Evolutionary conservation across 352 stramenopile genomes (phyloP).

Genomic region (Phytophthora chlamydospora): DNA sequence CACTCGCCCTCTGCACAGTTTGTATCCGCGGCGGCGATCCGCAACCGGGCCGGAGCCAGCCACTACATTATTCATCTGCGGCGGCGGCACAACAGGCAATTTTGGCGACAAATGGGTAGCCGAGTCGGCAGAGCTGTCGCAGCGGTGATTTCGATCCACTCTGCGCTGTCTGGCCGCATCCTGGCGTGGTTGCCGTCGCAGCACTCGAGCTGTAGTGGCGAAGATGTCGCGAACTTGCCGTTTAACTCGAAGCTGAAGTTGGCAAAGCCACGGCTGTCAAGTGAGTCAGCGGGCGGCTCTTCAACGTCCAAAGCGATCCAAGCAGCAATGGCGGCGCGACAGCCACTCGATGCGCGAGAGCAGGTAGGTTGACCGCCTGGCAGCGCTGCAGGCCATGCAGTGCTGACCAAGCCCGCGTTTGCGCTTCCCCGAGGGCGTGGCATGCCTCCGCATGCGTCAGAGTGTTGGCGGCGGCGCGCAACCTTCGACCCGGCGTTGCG

Average conservation of each 20-base stretch:
- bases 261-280: too few relatives aligned
- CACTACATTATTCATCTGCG: constrained; percentile 16
- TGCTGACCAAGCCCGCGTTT: not conserved
- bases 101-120: constrained; percentile 19
- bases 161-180: constrained; percentile 3
- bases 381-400: too few relatives aligned
- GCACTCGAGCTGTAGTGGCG: not conserved
- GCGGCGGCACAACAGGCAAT: constrained; percentile 3
- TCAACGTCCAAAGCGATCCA: not conserved
- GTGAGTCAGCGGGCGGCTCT: too few relatives aligned
- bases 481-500: constrained; percentile 1
- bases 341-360: too few relatives aligned
- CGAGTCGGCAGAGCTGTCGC: constrained; percentile 16
- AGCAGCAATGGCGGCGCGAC: not conserved
- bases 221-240: too few relatives aligned
- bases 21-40: not conserved
- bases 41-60: constrained; percentile 6
- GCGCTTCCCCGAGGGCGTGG: not conserved
- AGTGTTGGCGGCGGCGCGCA: constrained; percentile 4
- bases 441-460: constrained; percentile 10
- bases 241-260: too few relatives aligned
- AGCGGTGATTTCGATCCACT: constrained; percentile 18
- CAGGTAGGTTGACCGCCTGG: too few relatives aligned
- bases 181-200: not conserved
- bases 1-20: not conserved